Base-by-base conservation (phyloP, 1,284 basidiomycete species). In the Abortiporus biennis region DNA sequence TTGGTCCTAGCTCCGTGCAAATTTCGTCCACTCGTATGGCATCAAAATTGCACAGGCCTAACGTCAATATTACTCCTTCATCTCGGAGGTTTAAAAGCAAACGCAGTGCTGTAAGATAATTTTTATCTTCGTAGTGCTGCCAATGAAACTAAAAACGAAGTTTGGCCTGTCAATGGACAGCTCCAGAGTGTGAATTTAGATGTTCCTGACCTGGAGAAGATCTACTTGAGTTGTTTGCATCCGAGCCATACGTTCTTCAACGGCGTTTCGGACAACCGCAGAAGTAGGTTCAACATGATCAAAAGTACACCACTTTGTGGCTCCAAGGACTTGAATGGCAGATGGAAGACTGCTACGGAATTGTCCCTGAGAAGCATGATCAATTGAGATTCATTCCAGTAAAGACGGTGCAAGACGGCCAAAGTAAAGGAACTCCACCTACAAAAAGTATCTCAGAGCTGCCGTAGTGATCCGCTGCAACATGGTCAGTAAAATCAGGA, bases 241-340 rank as follows among this genome's bases (percentile, higher is more conserved):
- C 6, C 77, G 73, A 27, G 58, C 56, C 58, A 84, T 72, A 33
- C 87, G 78, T 53, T 88, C 84, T 49, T 72, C 69, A 8, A 90
- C 69, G 4, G 75, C 82, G 15, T 69, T 71, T 51, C 78, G 69
- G 40, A 87, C 82, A 39, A 73, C 63, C 23, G 66, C 60, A 5
- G 74, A 74, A 3, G 80, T 72, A 4, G 76, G 68, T 15, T 63
- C 61, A 4, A 69, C 66, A 11, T 63, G 63, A 44, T 73, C 69
- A 64, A 89, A 89, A 16, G 87, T 75, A 61, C 85, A 90, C 85
- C 84, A 89, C 56, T 89, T 90, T 2, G 86, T 90, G 3, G 79
- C 83, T 33, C 84, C 82, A 15, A 89, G 45, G 12, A 85, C 70
- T 2, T 56, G 56, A 15, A 63, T 62, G 2, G 67, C 58, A 30